These are phyloP conservation scores for Gracilaria caudata DNA, from an alignment of 23 red algal species.

Conservation along the genomic window DNA sequence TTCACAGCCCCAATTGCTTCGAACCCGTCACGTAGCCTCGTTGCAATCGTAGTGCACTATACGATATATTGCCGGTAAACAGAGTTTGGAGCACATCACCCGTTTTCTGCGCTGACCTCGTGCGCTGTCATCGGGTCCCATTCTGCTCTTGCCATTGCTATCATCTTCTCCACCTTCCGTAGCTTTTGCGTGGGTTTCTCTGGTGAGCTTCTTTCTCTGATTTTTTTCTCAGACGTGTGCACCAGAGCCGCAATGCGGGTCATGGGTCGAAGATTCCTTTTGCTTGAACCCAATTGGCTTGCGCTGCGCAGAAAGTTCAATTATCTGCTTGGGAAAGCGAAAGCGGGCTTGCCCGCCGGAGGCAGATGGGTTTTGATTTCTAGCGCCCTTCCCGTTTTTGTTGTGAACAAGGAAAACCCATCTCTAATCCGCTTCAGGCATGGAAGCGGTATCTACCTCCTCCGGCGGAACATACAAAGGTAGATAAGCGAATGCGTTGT, in stretches of 20 bases:
- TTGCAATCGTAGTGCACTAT: constrained; percentile 8
- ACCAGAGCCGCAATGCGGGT: constrained; percentile 65
- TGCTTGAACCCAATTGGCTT: constrained; percentile 70
- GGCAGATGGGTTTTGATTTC: constrained; percentile 80
- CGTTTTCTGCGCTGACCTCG: constrained; percentile 30
- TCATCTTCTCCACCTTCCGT: constrained; percentile 8
- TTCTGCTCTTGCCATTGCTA: background rate
- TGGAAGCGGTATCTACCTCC: no score
- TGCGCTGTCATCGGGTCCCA: constrained; percentile 16
- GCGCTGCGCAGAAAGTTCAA: constrained; percentile 73
- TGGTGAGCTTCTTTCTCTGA: background rate
- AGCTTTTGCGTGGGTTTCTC: constrained; percentile 3
- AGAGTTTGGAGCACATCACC: constrained; percentile 33
- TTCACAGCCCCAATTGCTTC: constrained; percentile 61
- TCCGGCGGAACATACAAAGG: no score
- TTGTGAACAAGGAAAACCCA: no score
- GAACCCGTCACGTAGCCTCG: constrained; percentile 54
- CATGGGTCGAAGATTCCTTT: constrained; percentile 52
- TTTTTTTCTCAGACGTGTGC: constrained; percentile 11
- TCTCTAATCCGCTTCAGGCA: no score
- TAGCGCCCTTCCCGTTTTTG: no score
- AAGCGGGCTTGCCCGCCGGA: constrained; percentile 78
- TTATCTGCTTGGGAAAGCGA: constrained; percentile 75
- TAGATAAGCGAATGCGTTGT: no score
- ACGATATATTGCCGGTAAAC: constrained; percentile 48